Evolutionary conservation across 805 yeast genomes (phyloP), one percentile per base, ranked within the genome.

Genomic region (Metschnikowia hibisci): DNA sequence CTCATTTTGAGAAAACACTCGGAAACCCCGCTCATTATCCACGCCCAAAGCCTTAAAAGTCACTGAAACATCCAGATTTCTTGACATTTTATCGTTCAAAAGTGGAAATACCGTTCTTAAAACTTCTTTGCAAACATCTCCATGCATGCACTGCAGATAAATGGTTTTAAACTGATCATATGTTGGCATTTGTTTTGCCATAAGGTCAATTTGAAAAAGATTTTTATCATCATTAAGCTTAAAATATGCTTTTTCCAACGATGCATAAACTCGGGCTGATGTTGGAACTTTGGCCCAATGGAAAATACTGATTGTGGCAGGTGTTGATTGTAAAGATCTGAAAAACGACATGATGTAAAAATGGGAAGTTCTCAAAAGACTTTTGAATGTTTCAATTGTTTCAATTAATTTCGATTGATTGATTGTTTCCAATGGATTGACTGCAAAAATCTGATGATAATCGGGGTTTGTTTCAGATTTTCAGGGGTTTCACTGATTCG

Each of bases 291-390:
- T 61, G 28, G 62, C 52, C 51, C 66, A 67, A 55, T 69, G 74
- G 58, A 69, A 70, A 31, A 70, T 67, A 41, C 67, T 53, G 34
- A 70, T 60, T 8, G 69, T 66, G 34, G 72, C 71, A 6, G 74
- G 73, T 9, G 69, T 58, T 54, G 58, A 54, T 44, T 70, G 75
- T 39, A 70, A 59, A 11, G 73, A 62, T 61, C 62, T 68, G 55
- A 70, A 70, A 47, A 70, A 65, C 27, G 71, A 63, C 71, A 66
- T 66, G 23, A 29, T 42, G n/a, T 6, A 10, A 8, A n/a, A 23
- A 10, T 25, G 22, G 28, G 25, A n/a, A 22, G 20, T 9, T 6
- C 3, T 12, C 7, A 13, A 27, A 20, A 20, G 6, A 20, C 5
- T 20, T 8, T 20, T n/a, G n/a, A n/a, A n/a, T n/a, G n/a, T n/a